Evolutionary conservation across 225 moss, liverwort and hornwort genomes (phyloP), one percentile per base, ranked within the genome.

Genomic region (Pseudoscleropodium purum): DNA sequence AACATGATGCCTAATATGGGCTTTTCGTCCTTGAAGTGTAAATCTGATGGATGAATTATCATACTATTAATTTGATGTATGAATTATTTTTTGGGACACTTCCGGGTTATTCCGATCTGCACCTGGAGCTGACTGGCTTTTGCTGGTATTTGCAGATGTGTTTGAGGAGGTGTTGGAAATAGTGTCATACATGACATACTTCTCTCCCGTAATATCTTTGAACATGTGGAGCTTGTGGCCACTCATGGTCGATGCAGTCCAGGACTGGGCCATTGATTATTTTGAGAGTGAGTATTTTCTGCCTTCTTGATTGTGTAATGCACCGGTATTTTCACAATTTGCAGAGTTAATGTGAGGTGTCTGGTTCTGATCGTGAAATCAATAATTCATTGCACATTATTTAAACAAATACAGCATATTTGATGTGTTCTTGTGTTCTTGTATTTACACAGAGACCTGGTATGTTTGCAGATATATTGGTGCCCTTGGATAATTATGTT

Each of bases 161-260:
- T 97, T 99, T 74, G 99, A 99, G 93, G 99, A 99, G 92, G 99
- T 99, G 47, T 87, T 99, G 94, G 97, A 99, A 92, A 99, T 99
- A 89, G 99, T 99, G 59, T 99, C 99, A 19, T 97, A 99, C 92
- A 99, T 99, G 99, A 99, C 99, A 9, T 99, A 99, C 88, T 97
- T 97, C 91, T 97, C 99, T 75, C 99, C 97, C 62, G 94, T 96
- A 27, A 96, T 99, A 87, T 97, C 97, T 6, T 88, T 97, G 85
- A 95, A 99, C 61, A 97, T 99, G 99, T 99, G 99, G 99, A 99
- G 97, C 87, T 89, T 99, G 85, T 99, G 99, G 99, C 99, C 99
- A 66, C 96, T 96, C 67, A 99, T 99, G 99, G 97, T 97, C 31
- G 95, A 97, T 89, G 99, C 99, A 67, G 95, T 99, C 87, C 95